These are phyloP conservation scores for Nematodospora valgi DNA, from an alignment of 805 yeast species.

Conservation along the genomic window DNA sequence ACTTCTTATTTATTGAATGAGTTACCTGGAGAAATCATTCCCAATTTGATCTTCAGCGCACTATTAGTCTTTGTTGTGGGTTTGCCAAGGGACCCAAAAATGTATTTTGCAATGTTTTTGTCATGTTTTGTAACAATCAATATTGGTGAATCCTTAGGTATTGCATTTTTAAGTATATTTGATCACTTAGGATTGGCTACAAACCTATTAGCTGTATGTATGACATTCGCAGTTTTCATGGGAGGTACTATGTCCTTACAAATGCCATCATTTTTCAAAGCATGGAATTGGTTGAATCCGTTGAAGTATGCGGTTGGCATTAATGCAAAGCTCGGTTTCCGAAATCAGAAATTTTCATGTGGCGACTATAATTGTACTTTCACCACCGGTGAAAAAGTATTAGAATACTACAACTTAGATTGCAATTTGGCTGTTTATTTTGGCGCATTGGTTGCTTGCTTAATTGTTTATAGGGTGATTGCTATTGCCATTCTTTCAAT, in stretches of 20 bases:
- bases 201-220: constrained; percentile 62
- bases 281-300: constrained; percentile 71
- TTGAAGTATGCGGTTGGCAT: constrained; percentile 65
- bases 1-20: constrained; percentile 56
- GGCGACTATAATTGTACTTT: constrained; percentile 18
- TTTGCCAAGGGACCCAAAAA: constrained; percentile 59
- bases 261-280: constrained; percentile 65
- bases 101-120: constrained; percentile 63
- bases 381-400: constrained; percentile 29
- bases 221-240: constrained; percentile 75
- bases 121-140: constrained; percentile 52
- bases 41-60: constrained; percentile 54
- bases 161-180: constrained; percentile 69
- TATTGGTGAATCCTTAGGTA: constrained; percentile 83
- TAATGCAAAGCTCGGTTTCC: constrained; percentile 54
- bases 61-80: constrained; percentile 70
- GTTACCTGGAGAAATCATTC: constrained; percentile 59
- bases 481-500: constrained; percentile 22
- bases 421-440: constrained; percentile 23
- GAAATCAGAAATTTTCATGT: constrained; percentile 50
- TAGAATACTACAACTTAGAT: constrained; percentile 26
- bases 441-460: constrained; percentile 35
- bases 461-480: constrained; percentile 29
- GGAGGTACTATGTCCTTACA: constrained; percentile 77
- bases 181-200: constrained; percentile 77